Conservation (phyloP, 2,329 filamentous ascomycete genomes). For the Lasiodiplodia sp. region DNA sequence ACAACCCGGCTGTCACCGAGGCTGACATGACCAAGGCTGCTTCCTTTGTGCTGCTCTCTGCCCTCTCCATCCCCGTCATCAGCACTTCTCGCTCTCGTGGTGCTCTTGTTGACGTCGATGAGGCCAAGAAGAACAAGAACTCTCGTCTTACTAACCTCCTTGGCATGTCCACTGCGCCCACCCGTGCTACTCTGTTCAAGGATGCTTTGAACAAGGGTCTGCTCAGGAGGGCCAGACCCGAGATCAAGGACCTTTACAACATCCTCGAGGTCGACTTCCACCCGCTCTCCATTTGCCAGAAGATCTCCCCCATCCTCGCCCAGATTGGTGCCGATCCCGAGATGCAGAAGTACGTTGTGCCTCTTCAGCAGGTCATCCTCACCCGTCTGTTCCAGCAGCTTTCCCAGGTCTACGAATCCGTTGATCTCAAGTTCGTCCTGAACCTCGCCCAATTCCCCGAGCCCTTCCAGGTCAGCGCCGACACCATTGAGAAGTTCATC, state of each 20-base stretch:
- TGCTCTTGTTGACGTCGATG: conserved; percentile 94
- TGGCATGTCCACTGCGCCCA: conserved; percentile 89
- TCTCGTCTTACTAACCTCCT: conserved; percentile 94
- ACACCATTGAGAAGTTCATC: conserved; percentile 99
- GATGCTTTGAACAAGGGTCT: conserved; percentile 95
- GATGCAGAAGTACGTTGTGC: conserved; percentile 96
- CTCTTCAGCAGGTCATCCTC: conserved; percentile 97
- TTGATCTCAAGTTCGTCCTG: conserved; percentile 92
- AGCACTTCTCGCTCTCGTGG: conserved; percentile 96
- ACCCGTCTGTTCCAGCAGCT: conserved; percentile 98
- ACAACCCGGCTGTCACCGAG: conserved; percentile 89
- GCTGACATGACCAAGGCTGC: conserved; percentile 92
- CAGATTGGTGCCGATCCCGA: conserved; percentile 93
- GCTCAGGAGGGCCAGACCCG: conserved; percentile 87
- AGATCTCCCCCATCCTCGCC: conserved; percentile 94
- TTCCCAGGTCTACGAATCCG: conserved; percentile 98
- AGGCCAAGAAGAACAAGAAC: conserved; percentile 99
- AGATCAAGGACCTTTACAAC: conserved; percentile 97
- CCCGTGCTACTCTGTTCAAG: conserved; percentile 89
- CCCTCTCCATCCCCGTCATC: conserved; percentile 97
- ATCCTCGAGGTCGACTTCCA: conserved; percentile 99
- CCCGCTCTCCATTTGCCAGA: conserved; percentile 97
- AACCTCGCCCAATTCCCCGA: conserved; percentile 95
- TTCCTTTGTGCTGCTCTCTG: conserved; percentile 93
- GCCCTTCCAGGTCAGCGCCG: conserved; percentile 88